Conservation (phyloP, 2,329 filamentous ascomycete species). For the Diaporthe citriasiana region DNA sequence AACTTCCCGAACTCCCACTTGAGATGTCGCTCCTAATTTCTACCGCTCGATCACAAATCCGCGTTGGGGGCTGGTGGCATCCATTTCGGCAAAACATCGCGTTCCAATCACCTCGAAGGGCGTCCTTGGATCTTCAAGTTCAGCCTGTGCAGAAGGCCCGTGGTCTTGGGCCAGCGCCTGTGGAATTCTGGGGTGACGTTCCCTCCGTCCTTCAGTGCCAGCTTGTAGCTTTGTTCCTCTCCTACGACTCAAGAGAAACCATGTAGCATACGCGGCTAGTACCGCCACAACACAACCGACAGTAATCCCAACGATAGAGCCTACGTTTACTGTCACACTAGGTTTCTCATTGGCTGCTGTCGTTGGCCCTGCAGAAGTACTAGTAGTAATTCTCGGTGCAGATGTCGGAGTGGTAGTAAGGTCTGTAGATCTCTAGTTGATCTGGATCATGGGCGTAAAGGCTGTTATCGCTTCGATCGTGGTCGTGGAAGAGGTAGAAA, state of each 20-base stretch:
- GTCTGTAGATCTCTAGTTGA: constrained; percentile 32
- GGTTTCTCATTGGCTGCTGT: background rate
- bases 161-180: background rate
- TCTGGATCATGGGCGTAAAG: constrained; percentile 35
- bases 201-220: no score
- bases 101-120: background rate
- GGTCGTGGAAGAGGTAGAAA: constrained; percentile 1
- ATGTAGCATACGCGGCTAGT: background rate
- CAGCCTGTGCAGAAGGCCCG: background rate
- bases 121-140: background rate
- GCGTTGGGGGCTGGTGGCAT: background rate
- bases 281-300: background rate
- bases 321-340: background rate
- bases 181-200: background rate
- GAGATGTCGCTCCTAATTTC: background rate
- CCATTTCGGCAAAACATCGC: background rate
- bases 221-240: background rate
- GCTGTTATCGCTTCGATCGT: constrained; percentile 17
- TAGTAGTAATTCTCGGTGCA: background rate
- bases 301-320: background rate
- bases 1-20: background rate
- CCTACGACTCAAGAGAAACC: background rate
- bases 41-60: background rate
- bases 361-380: background rate
- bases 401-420: background rate